These are phyloP conservation scores for Cylindrodendrum hubeiense DNA, from an alignment of 2,329 filamentous ascomycete species.

Conservation along the genomic window DNA sequence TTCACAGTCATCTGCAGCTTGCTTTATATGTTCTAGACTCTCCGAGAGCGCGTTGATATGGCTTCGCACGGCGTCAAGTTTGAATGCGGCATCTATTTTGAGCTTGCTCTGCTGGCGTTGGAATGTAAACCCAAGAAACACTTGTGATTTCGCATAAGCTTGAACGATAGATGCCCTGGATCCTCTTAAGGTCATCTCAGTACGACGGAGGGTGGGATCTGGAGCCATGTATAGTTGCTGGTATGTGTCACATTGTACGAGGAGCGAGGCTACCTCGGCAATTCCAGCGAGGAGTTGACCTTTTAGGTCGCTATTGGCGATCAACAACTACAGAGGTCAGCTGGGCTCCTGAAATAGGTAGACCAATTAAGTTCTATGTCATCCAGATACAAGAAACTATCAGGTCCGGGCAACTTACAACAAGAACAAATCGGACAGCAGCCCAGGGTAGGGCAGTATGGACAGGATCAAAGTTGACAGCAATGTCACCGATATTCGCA, in stretches of 20 bases:
- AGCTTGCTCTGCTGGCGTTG: background rate
- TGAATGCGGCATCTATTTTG: background rate
- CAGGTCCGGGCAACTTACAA: background rate
- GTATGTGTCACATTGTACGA: conserved; percentile 9
- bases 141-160: background rate
- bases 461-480: conserved; percentile 11
- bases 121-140: background rate
- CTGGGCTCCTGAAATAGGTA: background rate
- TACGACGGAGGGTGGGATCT: background rate
- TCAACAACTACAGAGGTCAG: background rate
- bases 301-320: background rate
- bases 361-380: background rate
- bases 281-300: background rate
- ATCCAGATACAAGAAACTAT: too few species aligned
- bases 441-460: conserved; percentile 21
- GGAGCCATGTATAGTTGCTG: background rate
- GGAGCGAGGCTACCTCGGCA: background rate
- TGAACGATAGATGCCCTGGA: conserved; percentile 43
- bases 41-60: background rate
- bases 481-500: conserved; percentile 6
- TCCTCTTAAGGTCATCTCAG: conserved; percentile 27
- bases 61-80: background rate
- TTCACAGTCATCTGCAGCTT: background rate
- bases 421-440: conserved; percentile 8
- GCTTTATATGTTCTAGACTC: background rate